These are phyloP conservation scores for Ophiognomonia clavigignenti-juglandacearum DNA, from an alignment of 2,329 filamentous ascomycete genomes.

Conservation along the genomic window DNA sequence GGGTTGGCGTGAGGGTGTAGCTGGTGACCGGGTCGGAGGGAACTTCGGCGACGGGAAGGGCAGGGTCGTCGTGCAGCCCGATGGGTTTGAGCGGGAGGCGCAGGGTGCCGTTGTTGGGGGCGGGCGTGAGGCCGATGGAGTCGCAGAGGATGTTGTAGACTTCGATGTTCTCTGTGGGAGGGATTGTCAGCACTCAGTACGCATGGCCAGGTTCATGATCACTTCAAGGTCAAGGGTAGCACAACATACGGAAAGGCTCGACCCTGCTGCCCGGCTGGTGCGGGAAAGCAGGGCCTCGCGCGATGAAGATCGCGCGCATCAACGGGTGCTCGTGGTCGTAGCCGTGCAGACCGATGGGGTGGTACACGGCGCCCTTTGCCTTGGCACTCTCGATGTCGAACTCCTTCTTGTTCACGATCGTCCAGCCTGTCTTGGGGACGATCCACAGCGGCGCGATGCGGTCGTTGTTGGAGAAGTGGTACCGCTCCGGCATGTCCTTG, in stretches of 20 bases:
- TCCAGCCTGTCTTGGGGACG: conserved; percentile 88
- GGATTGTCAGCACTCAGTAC: conserved; percentile 15
- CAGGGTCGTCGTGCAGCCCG: conserved; percentile 54
- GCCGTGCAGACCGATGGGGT: conserved; percentile 81
- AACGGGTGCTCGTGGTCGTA: conserved; percentile 93
- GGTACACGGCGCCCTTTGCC: conserved; percentile 62
- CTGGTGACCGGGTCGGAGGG: conserved; percentile 47
- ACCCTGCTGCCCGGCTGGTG: conserved; percentile 77
- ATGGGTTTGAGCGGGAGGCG: conserved; percentile 62
- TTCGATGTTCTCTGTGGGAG: conserved; percentile 72
- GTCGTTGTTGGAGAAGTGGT: conserved; percentile 83
- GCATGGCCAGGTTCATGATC: neutral
- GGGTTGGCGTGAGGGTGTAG: conserved; percentile 16
- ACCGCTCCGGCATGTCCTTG: conserved; percentile 83
- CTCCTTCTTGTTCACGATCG: conserved; percentile 75
- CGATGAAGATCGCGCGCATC: conserved; percentile 95
- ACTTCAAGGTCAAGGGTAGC: neutral
- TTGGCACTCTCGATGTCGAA: conserved; percentile 69
- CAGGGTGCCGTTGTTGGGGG: conserved; percentile 84
- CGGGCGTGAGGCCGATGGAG: conserved; percentile 67
- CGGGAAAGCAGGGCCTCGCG: conserved; percentile 85
- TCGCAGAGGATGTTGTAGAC: conserved; percentile 95
- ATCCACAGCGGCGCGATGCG: conserved; percentile 96
- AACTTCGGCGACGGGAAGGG: conserved; percentile 41
- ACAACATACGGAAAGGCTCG: conserved; percentile 71